Base-by-base conservation (phyloP, 768 basidiomycete genomes). In the Boletus reticulatus region DNA sequence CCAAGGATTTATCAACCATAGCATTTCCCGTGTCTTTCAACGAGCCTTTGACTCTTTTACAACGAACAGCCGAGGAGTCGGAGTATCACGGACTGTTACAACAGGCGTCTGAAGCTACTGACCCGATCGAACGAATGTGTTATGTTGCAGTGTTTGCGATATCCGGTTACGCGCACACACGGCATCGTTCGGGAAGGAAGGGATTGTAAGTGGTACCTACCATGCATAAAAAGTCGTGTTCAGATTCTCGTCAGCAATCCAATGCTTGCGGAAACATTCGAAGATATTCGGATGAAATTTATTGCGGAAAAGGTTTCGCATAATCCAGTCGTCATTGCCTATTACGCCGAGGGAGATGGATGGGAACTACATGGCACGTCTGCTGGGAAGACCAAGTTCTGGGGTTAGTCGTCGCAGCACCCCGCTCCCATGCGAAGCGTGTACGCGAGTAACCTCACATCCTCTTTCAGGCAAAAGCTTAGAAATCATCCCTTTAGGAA, bases 1-100 rank as follows among this genome's bases (percentile, higher is more conserved):
- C 10, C 53, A 93, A 29, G 91, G 92, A 94, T 69, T 75, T 93
- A 10, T 87, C 90, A 14, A 86, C 87, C 34, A 87, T 94, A 29
- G 78, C 88, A 2, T 84, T 94, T 56, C 92, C 92, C n/a, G 89
- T 94, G 3, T 82, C 87, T 3, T 95, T 94, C 74, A 95, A 95
- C 61, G 92, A 95, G 62, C 92, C 92, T 31, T 71, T 95, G 36
- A 89, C 88, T 0, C 76, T 95, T 41, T 77, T 94, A 11, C 93
- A 95, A 69, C 78, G 89, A 58, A 78, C 81, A 32, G 92, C 92
- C 0, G 92, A 94, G 71, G 92, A 93, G 67, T 66, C 92, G 13
- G 92, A 94, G 73, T 94, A 94, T 62, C 78, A 81, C 48, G 73
- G 78, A 42, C 73, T 94, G 9, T 75, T 94, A n/a, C 75, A 79